Conservation (phyloP, 306 rosid genomes). For the Pyrus communis region DNA sequence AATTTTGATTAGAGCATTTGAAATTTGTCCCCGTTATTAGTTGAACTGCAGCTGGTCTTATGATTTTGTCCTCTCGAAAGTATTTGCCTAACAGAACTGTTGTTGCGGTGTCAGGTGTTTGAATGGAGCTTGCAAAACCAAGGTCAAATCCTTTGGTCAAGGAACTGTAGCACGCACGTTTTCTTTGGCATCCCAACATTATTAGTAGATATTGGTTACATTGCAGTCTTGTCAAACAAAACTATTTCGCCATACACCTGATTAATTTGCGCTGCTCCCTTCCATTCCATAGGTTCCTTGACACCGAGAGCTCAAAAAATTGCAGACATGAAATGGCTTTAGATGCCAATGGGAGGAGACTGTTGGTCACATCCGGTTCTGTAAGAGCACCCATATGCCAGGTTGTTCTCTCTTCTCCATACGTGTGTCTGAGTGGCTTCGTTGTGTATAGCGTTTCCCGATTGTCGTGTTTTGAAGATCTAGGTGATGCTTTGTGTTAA, state of each 20-base stretch:
- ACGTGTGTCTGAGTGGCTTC: background rate
- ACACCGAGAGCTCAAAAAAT: conserved; percentile 6
- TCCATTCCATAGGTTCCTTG: too few species aligned
- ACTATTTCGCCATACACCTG: too few species aligned
- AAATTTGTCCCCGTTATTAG: background rate
- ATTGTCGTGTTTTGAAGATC: background rate
- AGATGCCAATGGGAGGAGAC: conserved; percentile 78
- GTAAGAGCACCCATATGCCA: conserved; percentile 86
- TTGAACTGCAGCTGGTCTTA: background rate
- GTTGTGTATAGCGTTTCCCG: background rate
- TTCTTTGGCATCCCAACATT: too few species aligned
- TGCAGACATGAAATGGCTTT: conserved; percentile 90
- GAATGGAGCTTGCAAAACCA: conserved; percentile 99
- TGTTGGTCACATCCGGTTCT: conserved; percentile 65
- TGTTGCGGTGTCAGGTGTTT: conserved; percentile 31
- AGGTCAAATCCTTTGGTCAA: conserved; percentile 88
- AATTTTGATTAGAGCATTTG: background rate
- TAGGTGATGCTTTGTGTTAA: background rate
- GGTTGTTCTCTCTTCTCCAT: conserved; percentile 37
- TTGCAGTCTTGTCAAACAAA: too few species aligned
- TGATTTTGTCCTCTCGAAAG: background rate
- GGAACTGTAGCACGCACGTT: too few species aligned
- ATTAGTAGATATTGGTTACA: too few species aligned
- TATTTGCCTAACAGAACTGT: background rate
- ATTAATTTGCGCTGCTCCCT: too few species aligned